A percentile compares a stretch with the other conserved stretches of the same genome.
Conservation (phyloP, 169 alveolate species). For the Cryptosporidium ubiquitum region DNA sequence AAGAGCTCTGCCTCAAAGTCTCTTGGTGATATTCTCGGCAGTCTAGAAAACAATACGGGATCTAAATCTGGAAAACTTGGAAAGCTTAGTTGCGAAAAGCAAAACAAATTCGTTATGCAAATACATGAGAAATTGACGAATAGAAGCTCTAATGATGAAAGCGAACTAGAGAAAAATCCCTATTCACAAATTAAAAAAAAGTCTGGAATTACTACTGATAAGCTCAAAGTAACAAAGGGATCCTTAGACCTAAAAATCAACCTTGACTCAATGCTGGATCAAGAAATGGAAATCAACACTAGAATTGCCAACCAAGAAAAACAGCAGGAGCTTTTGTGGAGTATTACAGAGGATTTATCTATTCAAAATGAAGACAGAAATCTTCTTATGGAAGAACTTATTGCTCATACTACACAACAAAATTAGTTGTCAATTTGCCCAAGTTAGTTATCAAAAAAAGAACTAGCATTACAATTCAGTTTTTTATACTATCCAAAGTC, state of each 20-base stretch:
- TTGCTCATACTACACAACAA: neutral
- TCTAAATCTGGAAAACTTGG: slow-evolving; percentile 13
- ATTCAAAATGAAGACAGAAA: slow-evolving; percentile 41
- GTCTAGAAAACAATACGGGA: slow-evolving; percentile 2
- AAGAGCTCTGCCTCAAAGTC: slow-evolving; percentile 16
- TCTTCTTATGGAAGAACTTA: slow-evolving; percentile 22
- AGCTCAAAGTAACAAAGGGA: neutral
- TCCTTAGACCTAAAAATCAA: neutral
- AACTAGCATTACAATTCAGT: neutral
- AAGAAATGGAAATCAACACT: slow-evolving; percentile 3
- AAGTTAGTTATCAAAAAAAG: neutral
- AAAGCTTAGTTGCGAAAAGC: slow-evolving; percentile 23
- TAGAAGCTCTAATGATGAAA: neutral
- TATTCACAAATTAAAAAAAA: neutral
- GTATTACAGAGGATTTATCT: slow-evolving; percentile 22
- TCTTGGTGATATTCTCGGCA: slow-evolving; percentile 28
- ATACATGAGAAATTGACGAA: slow-evolving; percentile 30
- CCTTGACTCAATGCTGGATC: slow-evolving; percentile 16
- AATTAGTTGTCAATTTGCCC: neutral
- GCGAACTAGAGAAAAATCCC: neutral
- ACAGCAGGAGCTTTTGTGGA: slow-evolving; percentile 57
- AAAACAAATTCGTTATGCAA: slow-evolving; percentile 52
- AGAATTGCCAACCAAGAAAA: slow-evolving; percentile 24
- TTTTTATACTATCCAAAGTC: neutral
- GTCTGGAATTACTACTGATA: neutral